Evolutionary conservation across 805 yeast species (phyloP).

Genomic region (Komagataella populi): DNA sequence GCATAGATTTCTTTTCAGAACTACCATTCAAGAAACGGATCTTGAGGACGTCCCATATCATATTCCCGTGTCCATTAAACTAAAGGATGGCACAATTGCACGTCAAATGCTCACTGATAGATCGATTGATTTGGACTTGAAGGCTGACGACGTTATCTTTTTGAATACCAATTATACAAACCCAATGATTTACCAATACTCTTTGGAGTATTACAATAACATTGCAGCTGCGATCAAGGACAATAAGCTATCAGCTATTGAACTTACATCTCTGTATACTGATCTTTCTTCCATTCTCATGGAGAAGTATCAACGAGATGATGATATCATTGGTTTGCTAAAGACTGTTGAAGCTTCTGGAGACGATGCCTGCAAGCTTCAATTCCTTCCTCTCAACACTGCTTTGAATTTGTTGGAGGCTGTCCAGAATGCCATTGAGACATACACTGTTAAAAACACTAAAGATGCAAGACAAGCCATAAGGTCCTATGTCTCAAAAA

Average conservation of each 20-base stretch:
- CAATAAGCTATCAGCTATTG: constrained; percentile 14
- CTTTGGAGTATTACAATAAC: constrained; percentile 10
- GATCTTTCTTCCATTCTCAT: constrained; percentile 27
- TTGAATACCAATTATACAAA: constrained; percentile 33
- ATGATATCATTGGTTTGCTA: constrained; percentile 19
- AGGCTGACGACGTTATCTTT: constrained; percentile 19
- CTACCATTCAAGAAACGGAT: constrained; percentile 7
- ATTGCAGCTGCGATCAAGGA: constrained; percentile 11
- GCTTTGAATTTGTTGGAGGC: constrained; percentile 22
- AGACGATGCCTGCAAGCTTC: constrained; percentile 10
- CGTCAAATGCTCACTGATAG: constrained; percentile 32
- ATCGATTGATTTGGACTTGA: constrained; percentile 17
- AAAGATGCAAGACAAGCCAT: neutral
- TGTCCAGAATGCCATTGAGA: constrained; percentile 11
- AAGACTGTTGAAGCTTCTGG: constrained; percentile 16
- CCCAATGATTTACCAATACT: constrained; percentile 35
- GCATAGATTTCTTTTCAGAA: constrained; percentile 18
- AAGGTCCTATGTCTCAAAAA: neutral
- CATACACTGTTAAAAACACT: constrained; percentile 5
- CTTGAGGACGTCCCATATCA: constrained; percentile 49
- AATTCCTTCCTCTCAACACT: constrained; percentile 20
- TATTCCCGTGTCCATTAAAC: constrained; percentile 38
- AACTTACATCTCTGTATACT: constrained; percentile 21
- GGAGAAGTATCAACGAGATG: constrained; percentile 14
- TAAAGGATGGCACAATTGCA: constrained; percentile 19